Percentiles rank a stretch among this genome's conserved stretches.
Evolutionary conservation across 2,329 filamentous ascomycete species (phyloP).

Genomic region (Stachybotrys echinatus): DNA sequence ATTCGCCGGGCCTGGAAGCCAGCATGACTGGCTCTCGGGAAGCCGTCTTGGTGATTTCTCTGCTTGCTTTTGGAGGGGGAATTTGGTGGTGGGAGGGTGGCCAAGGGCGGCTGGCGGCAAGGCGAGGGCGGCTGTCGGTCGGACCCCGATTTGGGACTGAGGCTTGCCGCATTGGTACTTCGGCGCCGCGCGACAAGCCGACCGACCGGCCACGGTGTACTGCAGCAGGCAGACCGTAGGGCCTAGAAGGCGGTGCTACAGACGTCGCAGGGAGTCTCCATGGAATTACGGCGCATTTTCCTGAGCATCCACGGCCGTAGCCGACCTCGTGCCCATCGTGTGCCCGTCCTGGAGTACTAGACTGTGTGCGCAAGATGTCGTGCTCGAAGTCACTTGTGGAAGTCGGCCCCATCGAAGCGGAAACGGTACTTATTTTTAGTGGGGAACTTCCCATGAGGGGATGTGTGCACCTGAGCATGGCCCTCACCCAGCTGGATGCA

Average conservation of each 20-base stretch:
- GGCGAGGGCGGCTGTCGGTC: background rate
- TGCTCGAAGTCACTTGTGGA: too few relatives aligned
- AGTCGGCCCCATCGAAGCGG: background rate
- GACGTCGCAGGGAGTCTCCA: too few relatives aligned
- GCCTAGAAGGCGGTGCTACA: too few relatives aligned
- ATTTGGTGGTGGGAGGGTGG: background rate
- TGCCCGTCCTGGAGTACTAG: too few relatives aligned
- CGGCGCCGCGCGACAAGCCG: background rate
- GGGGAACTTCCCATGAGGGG: background rate
- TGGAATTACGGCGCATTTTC: too few relatives aligned
- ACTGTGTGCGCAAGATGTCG: too few relatives aligned
- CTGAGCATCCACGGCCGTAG: too few relatives aligned
- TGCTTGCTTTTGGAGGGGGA: background rate
- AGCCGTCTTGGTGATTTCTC: background rate
- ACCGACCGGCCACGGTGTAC: too few relatives aligned
- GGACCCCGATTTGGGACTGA: background rate
- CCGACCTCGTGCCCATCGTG: too few relatives aligned
- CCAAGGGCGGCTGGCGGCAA: background rate
- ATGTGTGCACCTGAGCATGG: background rate
- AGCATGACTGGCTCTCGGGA: background rate
- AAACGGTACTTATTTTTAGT: background rate
- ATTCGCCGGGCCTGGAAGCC: background rate
- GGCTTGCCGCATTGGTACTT: background rate
- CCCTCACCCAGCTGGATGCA: background rate
- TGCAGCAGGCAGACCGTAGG: too few relatives aligned